A percentile compares a stretch with the other conserved stretches of the same genome.
Conservation (phyloP, 179 eudicot species). For the Actinidia arguta region DNA sequence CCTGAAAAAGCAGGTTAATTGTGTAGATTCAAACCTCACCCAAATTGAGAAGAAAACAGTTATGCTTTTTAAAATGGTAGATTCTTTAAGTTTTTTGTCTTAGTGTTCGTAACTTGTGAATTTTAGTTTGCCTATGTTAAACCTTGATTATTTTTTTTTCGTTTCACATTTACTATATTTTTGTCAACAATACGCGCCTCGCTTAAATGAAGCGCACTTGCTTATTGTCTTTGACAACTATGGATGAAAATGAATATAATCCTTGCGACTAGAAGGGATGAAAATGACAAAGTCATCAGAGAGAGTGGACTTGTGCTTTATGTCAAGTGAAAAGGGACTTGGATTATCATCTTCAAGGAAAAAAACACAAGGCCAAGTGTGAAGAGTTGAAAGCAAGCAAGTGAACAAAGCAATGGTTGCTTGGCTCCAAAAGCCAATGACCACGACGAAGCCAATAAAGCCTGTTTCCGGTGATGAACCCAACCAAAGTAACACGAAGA, state of each 20-base stretch:
- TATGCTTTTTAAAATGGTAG: too few species aligned
- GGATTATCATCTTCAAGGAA: slow-evolving; percentile 24
- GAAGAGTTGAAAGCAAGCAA: slow-evolving; percentile 7
- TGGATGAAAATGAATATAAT: too few species aligned
- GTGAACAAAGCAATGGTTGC: neutral
- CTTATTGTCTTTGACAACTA: too few species aligned
- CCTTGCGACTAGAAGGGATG: too few species aligned
- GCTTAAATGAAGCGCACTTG: too few species aligned
- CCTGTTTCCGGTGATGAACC: neutral
- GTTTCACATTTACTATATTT: too few species aligned
- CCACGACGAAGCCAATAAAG: slow-evolving; percentile 11
- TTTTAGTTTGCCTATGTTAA: too few species aligned
- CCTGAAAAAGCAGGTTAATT: neutral
- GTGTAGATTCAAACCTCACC: neutral
- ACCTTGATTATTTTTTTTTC: too few species aligned
- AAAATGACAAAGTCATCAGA: slow-evolving; percentile 7
- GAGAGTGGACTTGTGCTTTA: slow-evolving; percentile 25
- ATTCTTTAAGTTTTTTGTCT: too few species aligned
- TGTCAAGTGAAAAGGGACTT: slow-evolving; percentile 21
- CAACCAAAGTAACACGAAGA: neutral
- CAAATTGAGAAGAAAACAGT: neutral
- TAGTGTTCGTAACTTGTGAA: too few species aligned
- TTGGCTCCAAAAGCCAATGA: neutral
- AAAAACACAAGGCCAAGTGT: slow-evolving; percentile 16
- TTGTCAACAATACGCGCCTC: too few species aligned